Base-by-base conservation (phyloP, 2,329 filamentous ascomycete species). In the Aspergillus sp. region DNA sequence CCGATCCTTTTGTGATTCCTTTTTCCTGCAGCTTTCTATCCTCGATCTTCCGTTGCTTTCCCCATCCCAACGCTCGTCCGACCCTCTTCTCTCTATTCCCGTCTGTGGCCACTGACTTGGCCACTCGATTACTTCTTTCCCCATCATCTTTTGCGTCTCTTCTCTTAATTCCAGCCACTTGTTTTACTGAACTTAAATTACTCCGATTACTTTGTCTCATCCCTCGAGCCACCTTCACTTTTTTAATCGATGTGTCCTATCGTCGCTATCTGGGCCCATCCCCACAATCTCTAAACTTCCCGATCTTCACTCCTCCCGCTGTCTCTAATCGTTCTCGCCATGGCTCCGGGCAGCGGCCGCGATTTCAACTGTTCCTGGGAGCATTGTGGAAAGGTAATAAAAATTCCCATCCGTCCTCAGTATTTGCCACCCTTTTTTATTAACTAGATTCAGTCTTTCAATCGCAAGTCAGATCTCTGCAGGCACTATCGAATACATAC, bases 401-500 rank as follows among this genome's bases (percentile, higher is more conserved):
- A 37, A 24, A 48, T 15, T 1, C 34, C 24, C 30, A 27, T 44
- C 13, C 30, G 39, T 33, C 49, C 19, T 8, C 20, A 27, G 19
- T 49, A 48, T n/a, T 42, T 40, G 19, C 55, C 34, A 50, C 39
- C 7, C 7, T 27, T 27, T 30, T 41, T n/a, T n/a, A 52, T 30
- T 56, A 20, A 59, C 22, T n/a, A 50, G 48, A 39, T 11, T 15
- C 33, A 27, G 77, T 77, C 76, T 5, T 79, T 79, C 70, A 79
- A 79, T 71, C 75, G 77, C 68, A 79, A 79, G 59, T 79, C 77
- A 20, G 77, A 79, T 65, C 72, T 79, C 41, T 75, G 75, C 63
- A 71, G 77, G 59, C 77, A 79, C 63, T 77, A 75, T 64, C 75
- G 77, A 56, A 79, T 79, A 66, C 77, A 79, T 56, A 79, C 77